Conservation (phyloP, 306 rosid genomes). For the Glycyrrhiza uralensis region DNA sequence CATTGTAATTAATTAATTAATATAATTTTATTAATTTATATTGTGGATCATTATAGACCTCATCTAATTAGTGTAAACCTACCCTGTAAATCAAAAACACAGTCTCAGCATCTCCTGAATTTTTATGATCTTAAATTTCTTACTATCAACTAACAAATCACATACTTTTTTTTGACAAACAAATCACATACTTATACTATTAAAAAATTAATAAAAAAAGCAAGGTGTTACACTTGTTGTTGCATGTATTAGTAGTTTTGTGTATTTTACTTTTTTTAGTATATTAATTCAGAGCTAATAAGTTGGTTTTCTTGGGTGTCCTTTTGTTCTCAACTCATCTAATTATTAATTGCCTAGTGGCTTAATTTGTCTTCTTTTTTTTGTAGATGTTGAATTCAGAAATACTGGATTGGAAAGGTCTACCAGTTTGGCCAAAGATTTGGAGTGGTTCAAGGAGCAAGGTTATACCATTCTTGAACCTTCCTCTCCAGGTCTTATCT, state of each 20-base stretch:
- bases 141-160: no score
- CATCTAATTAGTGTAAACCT: no score
- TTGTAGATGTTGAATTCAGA: constrained; percentile 73
- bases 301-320: neutral
- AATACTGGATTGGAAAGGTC: constrained; percentile 96
- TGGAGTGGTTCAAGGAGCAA: constrained; percentile 93
- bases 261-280: neutral
- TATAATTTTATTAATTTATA: no score
- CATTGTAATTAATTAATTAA: no score
- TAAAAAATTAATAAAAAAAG: no score
- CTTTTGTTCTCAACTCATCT: neutral
- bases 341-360: neutral
- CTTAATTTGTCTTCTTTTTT: neutral
- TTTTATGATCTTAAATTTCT: no score
- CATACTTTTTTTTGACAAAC: no score
- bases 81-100: no score
- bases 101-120: no score
- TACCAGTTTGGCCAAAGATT: constrained; percentile 71
- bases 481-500: constrained; percentile 73
- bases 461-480: constrained; percentile 83
- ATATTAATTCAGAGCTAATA: neutral
- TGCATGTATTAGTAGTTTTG: neutral
- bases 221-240: no score
- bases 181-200: no score
- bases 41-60: no score